phyloP scores from a whole-genome alignment of 257 asterid species.

The Solanum boliviense region DNA sequence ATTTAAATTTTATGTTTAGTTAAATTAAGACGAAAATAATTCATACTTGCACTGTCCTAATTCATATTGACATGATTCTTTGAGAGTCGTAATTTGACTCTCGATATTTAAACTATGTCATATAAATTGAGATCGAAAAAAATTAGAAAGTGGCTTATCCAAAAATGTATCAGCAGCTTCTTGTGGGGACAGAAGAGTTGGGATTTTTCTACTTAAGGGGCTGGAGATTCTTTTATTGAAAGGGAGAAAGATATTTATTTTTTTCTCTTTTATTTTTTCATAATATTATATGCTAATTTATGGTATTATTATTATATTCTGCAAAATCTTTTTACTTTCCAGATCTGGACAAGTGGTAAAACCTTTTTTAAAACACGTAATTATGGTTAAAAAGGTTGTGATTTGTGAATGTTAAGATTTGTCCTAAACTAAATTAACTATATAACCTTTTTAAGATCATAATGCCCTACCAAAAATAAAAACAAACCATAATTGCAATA shows the following conservation, averaged over 20 bases:
- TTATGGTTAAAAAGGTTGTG: neutral
- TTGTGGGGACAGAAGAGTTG: neutral
- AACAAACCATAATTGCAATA: neutral
- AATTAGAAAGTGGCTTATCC: neutral
- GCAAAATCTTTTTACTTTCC: neutral
- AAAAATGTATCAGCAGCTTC: neutral
- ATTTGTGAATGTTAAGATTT: neutral
- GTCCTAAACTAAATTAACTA: neutral
- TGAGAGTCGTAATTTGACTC: no score
- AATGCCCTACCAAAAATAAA: neutral
- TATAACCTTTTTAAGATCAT: neutral
- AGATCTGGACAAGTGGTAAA: neutral
- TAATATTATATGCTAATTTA: neutral
- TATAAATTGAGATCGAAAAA: accelerated
- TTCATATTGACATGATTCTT: neutral
- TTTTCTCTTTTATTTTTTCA: neutral
- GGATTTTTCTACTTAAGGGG: neutral
- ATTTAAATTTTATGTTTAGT: no score
- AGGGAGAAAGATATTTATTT: neutral
- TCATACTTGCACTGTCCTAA: neutral
- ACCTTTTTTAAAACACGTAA: neutral
- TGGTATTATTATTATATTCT: neutral
- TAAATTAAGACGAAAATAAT: neutral
- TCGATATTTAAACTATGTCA: no score
- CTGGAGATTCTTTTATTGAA: neutral